A percentile compares a stretch with the other conserved stretches of the same genome.
Evolutionary conservation across 192 early-diverging fungal species (phyloP).

Genomic region (Linnemannia hyalina): DNA sequence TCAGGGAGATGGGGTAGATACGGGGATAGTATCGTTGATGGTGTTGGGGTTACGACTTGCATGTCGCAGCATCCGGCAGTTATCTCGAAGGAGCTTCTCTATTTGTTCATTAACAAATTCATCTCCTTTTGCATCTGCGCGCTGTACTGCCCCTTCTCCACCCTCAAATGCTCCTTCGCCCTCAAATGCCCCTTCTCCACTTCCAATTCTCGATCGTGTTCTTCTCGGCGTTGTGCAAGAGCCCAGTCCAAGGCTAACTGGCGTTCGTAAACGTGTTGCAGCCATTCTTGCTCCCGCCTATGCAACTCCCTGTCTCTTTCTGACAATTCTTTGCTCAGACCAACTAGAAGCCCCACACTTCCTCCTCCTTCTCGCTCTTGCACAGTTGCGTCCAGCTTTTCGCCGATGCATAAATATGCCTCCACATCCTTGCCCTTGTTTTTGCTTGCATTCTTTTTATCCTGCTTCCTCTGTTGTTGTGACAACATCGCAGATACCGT

Average conservation of each 20-base stretch:
- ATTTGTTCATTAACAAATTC: not conserved
- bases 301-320: too few relatives aligned
- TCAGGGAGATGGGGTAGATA: not conserved
- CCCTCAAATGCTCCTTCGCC: too few relatives aligned
- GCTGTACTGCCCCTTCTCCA: too few relatives aligned
- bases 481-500: not conserved
- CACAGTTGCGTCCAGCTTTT: not conserved
- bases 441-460: not conserved
- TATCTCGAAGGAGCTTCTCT: too few relatives aligned
- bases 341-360: not conserved
- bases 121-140: slow-evolving; percentile 6
- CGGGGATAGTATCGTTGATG: too few relatives aligned
- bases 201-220: not conserved
- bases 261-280: not conserved
- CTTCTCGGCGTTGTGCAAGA: not conserved
- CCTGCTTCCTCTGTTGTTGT: not conserved
- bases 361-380: slow-evolving; percentile 1
- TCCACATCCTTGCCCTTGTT: not conserved
- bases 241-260: not conserved
- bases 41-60: too few relatives aligned
- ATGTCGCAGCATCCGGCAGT: too few relatives aligned
- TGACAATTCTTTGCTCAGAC: not conserved
- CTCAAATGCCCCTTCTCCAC: not conserved
- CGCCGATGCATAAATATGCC: not conserved
- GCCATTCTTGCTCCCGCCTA: not conserved